Evolutionary conservation across 2,329 filamentous ascomycete genomes (phyloP), one percentile per base, ranked within the genome.

Genomic region (Monilinia fructigena): DNA sequence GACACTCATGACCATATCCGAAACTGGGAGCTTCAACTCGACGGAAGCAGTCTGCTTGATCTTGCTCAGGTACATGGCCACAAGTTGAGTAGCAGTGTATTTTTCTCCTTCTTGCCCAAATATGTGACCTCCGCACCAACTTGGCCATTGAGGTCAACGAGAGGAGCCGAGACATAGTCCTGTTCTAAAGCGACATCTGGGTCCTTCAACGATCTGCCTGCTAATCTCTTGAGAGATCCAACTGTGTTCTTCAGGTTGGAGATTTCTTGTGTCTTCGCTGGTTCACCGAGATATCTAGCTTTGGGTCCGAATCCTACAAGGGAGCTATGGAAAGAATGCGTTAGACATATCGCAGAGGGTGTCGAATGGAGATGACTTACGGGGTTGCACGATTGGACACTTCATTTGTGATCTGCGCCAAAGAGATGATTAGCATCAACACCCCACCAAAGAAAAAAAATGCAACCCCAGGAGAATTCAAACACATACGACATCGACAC

Each of bases 201-300:
- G 77, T 99, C 95, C 78, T 85, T 89, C 81, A 94, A 85, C 70
- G 86, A 84, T 77, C 95, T 92, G 77, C 95, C 95, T 76, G 90
- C 90, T 74, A 99, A 89, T 76, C 95, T 92, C 83, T 97, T 97
- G 76, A 99, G 86, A 73, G 88, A 93, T 79, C 87, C 85, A 81
- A 99, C 91, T 73, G 95, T 99, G 86, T 99, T 99, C 85, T 98
- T 99, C 77, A 98, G 88, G 85, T 99, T 99, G 77, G 94, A 97
- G 78, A 97, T 96, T 82, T 99, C 95, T 82, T 97, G 94, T 73
- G 94, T 98, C 87, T 98, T 98, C 74, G 95, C 95, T 67, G 91
- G 81, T 83, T 99, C 95, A 73, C 95, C 95, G 72, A 99, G 86
- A 79, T 96, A 96, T 83, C 95, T 91, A 80, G 86, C 89, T 83